Conservation (phyloP, 164 flowering plant species). For the Kingdonia uniflora region DNA sequence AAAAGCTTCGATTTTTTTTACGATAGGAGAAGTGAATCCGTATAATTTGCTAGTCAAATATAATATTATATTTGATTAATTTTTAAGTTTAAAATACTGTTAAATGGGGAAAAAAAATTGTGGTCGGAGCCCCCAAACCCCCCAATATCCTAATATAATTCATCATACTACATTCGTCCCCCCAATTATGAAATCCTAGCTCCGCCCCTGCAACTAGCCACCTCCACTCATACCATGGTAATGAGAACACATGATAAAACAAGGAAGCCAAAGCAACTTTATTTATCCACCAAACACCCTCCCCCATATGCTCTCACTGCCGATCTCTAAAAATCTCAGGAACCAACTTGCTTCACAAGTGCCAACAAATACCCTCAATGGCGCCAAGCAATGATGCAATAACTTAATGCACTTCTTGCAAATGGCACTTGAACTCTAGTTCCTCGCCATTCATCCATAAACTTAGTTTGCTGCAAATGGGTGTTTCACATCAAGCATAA, state of each 20-base stretch:
- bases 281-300: not conserved
- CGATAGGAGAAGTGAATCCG: no score
- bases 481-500: not conserved
- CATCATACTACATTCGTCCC: no score
- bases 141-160: no score
- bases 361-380: slow-evolving; percentile 2
- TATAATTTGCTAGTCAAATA: no score
- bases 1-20: no score
- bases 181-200: no score
- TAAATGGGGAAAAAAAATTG: no score
- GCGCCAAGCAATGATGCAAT: not conserved
- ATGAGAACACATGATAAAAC: not conserved
- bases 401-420: not conserved
- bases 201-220: no score
- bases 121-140: no score
- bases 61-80: no score
- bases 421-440: not conserved
- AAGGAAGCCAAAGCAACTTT: no score
- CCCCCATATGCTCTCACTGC: slow-evolving; percentile 1
- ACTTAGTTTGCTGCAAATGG: slow-evolving; percentile 1
- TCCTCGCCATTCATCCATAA: not conserved
- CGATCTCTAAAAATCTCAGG: not conserved
- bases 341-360: not conserved
- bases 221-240: not conserved
- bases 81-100: no score